These are phyloP conservation scores for Juglanconis juglandina DNA, from an alignment of 2,329 filamentous ascomycete species.

Conservation along the genomic window DNA sequence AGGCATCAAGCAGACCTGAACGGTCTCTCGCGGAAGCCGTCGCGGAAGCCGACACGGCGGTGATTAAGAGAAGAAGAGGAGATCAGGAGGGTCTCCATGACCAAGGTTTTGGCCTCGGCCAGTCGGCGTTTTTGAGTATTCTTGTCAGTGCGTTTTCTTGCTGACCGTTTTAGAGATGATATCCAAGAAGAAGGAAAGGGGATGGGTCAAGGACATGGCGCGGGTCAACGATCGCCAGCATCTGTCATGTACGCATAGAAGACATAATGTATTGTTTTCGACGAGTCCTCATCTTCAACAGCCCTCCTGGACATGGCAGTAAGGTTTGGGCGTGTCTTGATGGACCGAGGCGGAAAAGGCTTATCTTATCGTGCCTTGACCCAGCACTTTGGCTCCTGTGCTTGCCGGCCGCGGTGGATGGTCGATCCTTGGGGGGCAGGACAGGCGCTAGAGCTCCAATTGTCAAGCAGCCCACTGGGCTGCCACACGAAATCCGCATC, in stretches of 20 bases:
- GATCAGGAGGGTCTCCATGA: background rate
- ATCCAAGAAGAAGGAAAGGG: background rate
- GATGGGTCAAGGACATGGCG: background rate
- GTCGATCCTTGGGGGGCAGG: too few relatives aligned
- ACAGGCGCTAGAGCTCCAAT: constrained; percentile 7
- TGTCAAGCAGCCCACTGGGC: background rate
- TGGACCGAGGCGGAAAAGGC: too few relatives aligned
- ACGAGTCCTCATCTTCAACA: background rate
- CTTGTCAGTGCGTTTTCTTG: background rate
- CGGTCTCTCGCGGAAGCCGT: background rate
- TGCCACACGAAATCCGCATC: constrained; percentile 2
- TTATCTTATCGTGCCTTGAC: too few relatives aligned
- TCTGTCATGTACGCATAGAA: background rate
- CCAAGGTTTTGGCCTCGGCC: background rate
- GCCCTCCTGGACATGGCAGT: too few relatives aligned
- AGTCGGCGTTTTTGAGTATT: background rate
- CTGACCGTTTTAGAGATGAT: constrained; percentile 4
- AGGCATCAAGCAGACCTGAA: constrained; percentile 30
- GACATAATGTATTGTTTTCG: background rate
- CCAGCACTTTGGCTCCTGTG: background rate
- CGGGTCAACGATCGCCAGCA: background rate
- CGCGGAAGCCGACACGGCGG: too few relatives aligned
- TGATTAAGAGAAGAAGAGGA: too few relatives aligned
- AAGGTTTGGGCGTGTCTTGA: too few relatives aligned
- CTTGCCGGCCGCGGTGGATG: too few relatives aligned